A percentile compares a stretch with the other conserved stretches of the same genome.
Conservation (phyloP, 2,329 filamentous ascomycete species). For the Ploettnerulaceae sp. region DNA sequence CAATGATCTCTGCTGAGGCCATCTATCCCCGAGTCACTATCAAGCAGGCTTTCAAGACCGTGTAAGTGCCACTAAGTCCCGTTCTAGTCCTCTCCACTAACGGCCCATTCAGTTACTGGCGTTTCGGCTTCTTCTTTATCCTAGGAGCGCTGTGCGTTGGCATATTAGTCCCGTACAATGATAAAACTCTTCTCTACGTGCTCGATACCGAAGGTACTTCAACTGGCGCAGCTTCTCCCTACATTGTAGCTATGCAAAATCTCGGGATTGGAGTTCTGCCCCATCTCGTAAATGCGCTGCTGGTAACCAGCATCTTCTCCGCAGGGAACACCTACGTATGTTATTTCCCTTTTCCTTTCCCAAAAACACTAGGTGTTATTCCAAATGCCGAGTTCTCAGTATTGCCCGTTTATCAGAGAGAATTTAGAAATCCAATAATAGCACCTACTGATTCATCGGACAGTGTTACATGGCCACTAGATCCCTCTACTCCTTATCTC, state of each 20-base stretch:
- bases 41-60: constrained; percentile 64
- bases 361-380: too few relatives aligned
- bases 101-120: constrained; percentile 51
- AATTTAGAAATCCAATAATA: too few relatives aligned
- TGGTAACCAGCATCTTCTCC: constrained; percentile 61
- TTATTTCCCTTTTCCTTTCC: too few relatives aligned
- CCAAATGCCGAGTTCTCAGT: too few relatives aligned
- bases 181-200: constrained; percentile 45
- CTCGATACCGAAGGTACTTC: constrained; percentile 39
- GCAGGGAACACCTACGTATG: constrained; percentile 54
- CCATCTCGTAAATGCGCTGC: constrained; percentile 62
- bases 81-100: neutral
- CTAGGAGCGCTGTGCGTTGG: constrained; percentile 61
- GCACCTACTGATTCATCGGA: too few relatives aligned
- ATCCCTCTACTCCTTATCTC: constrained; percentile 62
- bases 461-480: constrained; percentile 63
- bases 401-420: too few relatives aligned
- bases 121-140: constrained; percentile 66
- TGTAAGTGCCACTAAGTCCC: constrained; percentile 32
- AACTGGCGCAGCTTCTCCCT: constrained; percentile 37
- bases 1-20: constrained; percentile 64
- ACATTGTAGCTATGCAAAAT: constrained; percentile 55
- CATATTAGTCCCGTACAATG: constrained; percentile 60
- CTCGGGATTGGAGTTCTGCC: constrained; percentile 59
- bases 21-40: constrained; percentile 59